Base-by-base conservation (phyloP, 2,329 filamentous ascomycete species). In the Fusarium redolens region DNA sequence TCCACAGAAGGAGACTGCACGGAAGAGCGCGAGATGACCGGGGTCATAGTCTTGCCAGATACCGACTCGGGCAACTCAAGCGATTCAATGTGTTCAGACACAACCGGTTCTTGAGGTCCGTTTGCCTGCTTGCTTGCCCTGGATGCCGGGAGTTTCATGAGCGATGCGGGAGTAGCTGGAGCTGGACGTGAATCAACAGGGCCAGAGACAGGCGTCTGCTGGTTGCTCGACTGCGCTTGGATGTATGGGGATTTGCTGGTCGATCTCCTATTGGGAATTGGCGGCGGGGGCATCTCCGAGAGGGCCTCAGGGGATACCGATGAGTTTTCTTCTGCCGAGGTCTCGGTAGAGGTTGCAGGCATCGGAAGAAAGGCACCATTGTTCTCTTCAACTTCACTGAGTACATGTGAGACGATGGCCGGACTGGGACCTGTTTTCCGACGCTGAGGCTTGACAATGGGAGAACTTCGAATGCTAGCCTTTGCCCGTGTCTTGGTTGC, bases 31-130 rank as follows among this genome's bases (percentile, higher is more conserved):
- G 85, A 83, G 59, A 86, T 81, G 61, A 88, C 72, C 4, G 78
- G 73, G 8, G 71, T 76, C 10, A 79, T 70, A 5, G 77, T 74
- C 40, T 76, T 76, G 43, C 78, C 77, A 14, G 82, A 81, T 37
- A 83, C 86, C 9, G 94, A 90, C 81, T 97, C 95, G 12, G 95
- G 95, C 25, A 97, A 86, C 70, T 92, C 86, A 64, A 90, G 87
- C 7, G 82, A 87, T 69, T 90, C 88, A 47, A 90, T 90, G 45
- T 87, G 83, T 40, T 90, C 88, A 7, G 85, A 84, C 33, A 84
- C 82, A 22, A 82, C 79, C 5, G 83, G 80, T 20, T 86, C 86
- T 30, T 83, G 79, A 73, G 80, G 74, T 67, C 80, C 79, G 68
- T 82, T 78, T 35, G 86, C 82, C 18, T 73, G 70, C 35, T 85